Evolutionary conservation across 129 eudicot genomes (phyloP), one percentile per base, ranked within the genome.

Genomic region (Flaveria brownii): DNA sequence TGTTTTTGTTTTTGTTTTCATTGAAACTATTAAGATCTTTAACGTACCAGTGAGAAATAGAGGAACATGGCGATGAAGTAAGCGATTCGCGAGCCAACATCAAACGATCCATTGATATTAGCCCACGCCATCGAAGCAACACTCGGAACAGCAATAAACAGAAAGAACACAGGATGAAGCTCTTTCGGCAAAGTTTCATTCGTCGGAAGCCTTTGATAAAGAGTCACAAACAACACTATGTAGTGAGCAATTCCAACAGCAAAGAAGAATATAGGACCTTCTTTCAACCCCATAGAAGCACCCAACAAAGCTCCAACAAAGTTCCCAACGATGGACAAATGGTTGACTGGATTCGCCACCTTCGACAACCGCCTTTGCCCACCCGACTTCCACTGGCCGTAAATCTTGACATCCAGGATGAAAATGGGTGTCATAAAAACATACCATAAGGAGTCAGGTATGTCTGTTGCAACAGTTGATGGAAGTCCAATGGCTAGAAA

Each of bases 351-450:
- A 56, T 91, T 91, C 15, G 96, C 97, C 85, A 91, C 96, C 79
- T 91, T 91, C 2, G 97, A 91, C 46, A 91, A 87, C 82, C 92
- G 71, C 51, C 96, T 33, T 59, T 85, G 87, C 9, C 97, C 97
- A 50, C 97, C 96, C 0, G 97, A 91, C 96, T 88, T 91, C 97
- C 97, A 91, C 51, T 91, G 97, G 4, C 97, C 97, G 73, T 91
- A 91, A 20, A 91, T 87, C 78, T 91, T 88, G 25, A 91, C 82
- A 86, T 91, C 96, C 8, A 88, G 78, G 36, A 71, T 47, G 23
- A 88, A 78, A 30, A 91, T 77, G 6, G 96, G 96, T 2, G 89
- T 41, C 97, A 88, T 91, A 3, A 91, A 84, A 59, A 84, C 23
- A 54, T 91, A 88, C 97, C 97, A 91, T 1, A 89, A 28, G 33